Conservation (phyloP, 768 basidiomycete species). For the Pleurotus salmoneostramineus region DNA sequence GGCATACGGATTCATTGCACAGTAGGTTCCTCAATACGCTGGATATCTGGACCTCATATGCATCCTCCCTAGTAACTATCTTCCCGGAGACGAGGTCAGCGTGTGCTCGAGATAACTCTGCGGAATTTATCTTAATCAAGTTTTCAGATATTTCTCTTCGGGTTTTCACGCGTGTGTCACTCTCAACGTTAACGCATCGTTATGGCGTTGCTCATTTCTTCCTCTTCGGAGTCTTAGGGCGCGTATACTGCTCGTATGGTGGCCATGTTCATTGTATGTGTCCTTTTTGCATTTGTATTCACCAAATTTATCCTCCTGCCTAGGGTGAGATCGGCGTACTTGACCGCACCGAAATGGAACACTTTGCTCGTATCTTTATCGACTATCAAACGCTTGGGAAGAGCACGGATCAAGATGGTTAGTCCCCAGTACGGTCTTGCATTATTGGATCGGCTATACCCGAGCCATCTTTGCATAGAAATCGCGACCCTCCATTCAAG, state of each 20-base stretch:
- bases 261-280: constrained; percentile 59
- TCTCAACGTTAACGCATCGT: too few relatives aligned
- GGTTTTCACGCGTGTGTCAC: constrained; percentile 68
- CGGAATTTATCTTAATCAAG: constrained; percentile 7
- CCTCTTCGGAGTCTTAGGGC: constrained; percentile 37
- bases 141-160: constrained; percentile 68
- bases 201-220: not conserved
- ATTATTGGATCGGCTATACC: constrained; percentile 14
- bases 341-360: constrained; percentile 67
- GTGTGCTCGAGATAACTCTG: not conserved
- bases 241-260: constrained; percentile 78
- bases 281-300: not conserved
- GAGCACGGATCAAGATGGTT: constrained; percentile 41
- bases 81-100: constrained; percentile 65
- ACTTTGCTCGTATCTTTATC: constrained; percentile 62
- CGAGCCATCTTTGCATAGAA: constrained; percentile 24
- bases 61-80: constrained; percentile 50
- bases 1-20: constrained; percentile 76
- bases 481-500: constrained; percentile 32
- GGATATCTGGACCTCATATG: not conserved
- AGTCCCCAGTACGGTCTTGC: not conserved
- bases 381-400: constrained; percentile 61
- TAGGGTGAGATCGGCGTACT: constrained; percentile 73
- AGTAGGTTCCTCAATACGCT: too few relatives aligned
- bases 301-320: not conserved